These are phyloP conservation scores for Aspergillus sp. DNA, from an alignment of 2,329 filamentous ascomycete genomes.

Conservation along the genomic window DNA sequence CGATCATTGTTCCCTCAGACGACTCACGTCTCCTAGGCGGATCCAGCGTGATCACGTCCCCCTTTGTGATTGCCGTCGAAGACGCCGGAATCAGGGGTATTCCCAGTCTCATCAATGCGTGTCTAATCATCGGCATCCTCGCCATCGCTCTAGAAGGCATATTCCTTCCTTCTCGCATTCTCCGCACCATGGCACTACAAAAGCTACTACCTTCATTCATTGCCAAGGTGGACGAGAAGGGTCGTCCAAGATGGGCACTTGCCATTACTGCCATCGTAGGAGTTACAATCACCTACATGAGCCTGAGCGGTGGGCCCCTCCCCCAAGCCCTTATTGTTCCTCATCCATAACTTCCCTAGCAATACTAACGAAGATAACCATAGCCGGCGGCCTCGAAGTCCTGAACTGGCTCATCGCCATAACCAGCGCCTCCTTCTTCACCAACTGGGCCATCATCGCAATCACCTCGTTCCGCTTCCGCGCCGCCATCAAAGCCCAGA, in stretches of 20 bases:
- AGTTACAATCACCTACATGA: constrained; percentile 34
- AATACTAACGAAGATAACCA: background rate
- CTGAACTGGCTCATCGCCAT: constrained; percentile 23
- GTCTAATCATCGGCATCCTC: constrained; percentile 35
- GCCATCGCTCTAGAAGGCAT: constrained; percentile 36
- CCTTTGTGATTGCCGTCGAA: constrained; percentile 36
- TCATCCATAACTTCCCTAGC: too few relatives aligned
- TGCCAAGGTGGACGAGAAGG: constrained; percentile 31
- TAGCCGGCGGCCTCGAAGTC: constrained; percentile 10
- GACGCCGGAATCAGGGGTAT: constrained; percentile 32
- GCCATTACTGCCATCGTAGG: constrained; percentile 28
- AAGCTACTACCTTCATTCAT: constrained; percentile 30
- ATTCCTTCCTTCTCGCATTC: constrained; percentile 35
- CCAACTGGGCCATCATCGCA: constrained; percentile 37
- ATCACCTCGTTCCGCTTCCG: constrained; percentile 37
- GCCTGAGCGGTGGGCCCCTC: constrained; percentile 22
- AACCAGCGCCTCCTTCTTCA: constrained; percentile 36
- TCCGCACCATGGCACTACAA: constrained; percentile 33
- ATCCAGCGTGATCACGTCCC: constrained; percentile 31
- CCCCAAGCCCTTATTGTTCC: accelerated
- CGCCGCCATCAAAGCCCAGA: constrained; percentile 22
- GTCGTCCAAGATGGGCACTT: constrained; percentile 33
- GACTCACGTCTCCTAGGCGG: constrained; percentile 29
- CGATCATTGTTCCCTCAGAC: constrained; percentile 23
- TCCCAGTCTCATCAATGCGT: constrained; percentile 34